Evolutionary conservation across 129 eudicot species (phyloP).

Genomic region (Scalesia atractyloides): DNA sequence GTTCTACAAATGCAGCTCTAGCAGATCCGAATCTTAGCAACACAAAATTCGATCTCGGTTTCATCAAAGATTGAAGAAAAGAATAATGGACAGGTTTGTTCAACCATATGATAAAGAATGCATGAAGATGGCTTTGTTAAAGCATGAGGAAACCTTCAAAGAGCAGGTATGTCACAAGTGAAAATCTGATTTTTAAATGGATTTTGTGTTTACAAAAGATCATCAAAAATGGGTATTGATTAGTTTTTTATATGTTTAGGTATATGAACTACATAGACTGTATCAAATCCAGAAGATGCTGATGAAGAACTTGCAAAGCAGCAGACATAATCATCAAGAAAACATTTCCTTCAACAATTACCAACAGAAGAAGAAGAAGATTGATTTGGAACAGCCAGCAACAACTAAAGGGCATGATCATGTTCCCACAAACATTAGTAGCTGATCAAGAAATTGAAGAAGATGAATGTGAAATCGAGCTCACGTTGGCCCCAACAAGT

Average conservation of each 20-base stretch:
- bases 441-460: constrained; percentile 39
- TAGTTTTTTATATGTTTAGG: constrained; percentile 42
- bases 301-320: constrained; percentile 56
- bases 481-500: constrained; percentile 82
- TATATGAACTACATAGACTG: constrained; percentile 86
- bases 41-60: constrained; percentile 14
- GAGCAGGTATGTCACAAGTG: constrained; percentile 67
- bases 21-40: constrained; percentile 23
- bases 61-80: background rate
- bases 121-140: constrained; percentile 96
- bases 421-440: constrained; percentile 20
- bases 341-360: constrained; percentile 28
- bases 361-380: constrained; percentile 26
- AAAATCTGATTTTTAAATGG: background rate
- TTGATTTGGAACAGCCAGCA: constrained; percentile 51
- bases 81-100: constrained; percentile 64
- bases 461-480: constrained; percentile 76
- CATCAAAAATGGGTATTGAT: constrained; percentile 14
- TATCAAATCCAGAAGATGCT: constrained; percentile 77
- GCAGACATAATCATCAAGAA: constrained; percentile 19
- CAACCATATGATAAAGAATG: constrained; percentile 74
- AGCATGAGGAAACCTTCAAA: constrained; percentile 91
- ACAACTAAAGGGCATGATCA: constrained; percentile 35
- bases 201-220: background rate
- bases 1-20: constrained; percentile 32